Percentiles rank a stretch among this genome's conserved stretches.
phyloP scores from a whole-genome alignment of 768 basidiomycete genomes.

The Solioccasus polychromus region DNA sequence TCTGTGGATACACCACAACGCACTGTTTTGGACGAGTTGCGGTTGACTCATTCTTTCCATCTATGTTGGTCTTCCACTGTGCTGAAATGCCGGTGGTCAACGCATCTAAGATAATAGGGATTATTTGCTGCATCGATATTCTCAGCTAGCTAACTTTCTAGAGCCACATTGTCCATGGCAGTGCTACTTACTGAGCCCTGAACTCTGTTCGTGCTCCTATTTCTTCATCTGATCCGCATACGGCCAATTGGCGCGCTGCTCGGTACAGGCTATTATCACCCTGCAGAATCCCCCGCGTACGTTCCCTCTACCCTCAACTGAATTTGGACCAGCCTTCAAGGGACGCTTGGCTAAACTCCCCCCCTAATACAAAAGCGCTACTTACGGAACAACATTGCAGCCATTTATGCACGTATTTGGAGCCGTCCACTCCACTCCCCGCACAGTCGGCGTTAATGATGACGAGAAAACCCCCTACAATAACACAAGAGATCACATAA shows the following conservation, averaged over 20 bases:
- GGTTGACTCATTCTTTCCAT: neutral
- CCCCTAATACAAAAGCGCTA: too few relatives aligned
- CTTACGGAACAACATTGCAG: neutral
- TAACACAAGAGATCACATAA: too few relatives aligned
- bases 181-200: conserved; percentile 5
- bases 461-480: conserved; percentile 11
- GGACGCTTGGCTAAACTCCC: neutral
- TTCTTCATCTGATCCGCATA: conserved; percentile 19
- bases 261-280: conserved; percentile 5
- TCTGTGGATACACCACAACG: neutral
- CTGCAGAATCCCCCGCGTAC: too few relatives aligned
- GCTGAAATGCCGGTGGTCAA: too few relatives aligned
- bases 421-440: conserved; percentile 4
- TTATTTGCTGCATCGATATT: too few relatives aligned
- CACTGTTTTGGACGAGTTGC: neutral
- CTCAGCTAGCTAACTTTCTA: neutral
- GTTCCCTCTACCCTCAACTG: too few relatives aligned
- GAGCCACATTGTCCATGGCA: neutral
- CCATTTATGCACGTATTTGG: neutral
- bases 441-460: conserved; percentile 18
- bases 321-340: neutral
- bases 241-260: conserved; percentile 1
- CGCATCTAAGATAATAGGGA: neutral
- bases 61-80: too few relatives aligned
- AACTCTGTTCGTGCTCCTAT: conserved; percentile 11